Evolutionary conservation across 2,329 filamentous ascomycete species (phyloP).

Genomic region (Colletotrichum spaethianum): DNA sequence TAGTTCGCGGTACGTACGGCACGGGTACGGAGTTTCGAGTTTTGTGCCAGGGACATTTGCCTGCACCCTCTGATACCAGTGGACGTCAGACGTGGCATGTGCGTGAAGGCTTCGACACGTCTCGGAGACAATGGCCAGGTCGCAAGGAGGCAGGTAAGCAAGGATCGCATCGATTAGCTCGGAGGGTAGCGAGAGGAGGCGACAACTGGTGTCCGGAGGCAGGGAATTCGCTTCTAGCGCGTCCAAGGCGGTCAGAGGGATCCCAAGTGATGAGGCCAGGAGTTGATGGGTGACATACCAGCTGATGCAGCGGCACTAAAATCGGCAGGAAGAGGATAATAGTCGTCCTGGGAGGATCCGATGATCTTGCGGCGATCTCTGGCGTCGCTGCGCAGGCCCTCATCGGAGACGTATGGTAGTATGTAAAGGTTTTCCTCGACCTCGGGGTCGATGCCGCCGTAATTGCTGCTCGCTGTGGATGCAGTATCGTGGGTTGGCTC

Average conservation of each 20-base stretch:
- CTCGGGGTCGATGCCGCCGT: slow-evolving; percentile 54
- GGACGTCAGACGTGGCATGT: slow-evolving; percentile 74
- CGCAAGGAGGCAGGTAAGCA: slow-evolving; percentile 72
- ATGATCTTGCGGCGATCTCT: slow-evolving; percentile 40
- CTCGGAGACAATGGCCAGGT: slow-evolving; percentile 72
- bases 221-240: slow-evolving; percentile 15
- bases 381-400: slow-evolving; percentile 43
- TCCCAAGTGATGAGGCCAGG: background rate
- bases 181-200: slow-evolving; percentile 73
- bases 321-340: slow-evolving; percentile 34
- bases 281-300: slow-evolving; percentile 5
- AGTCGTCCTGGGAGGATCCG: slow-evolving; percentile 31
- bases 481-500: slow-evolving; percentile 10
- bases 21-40: slow-evolving; percentile 71
- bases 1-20: slow-evolving; percentile 76
- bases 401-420: slow-evolving; percentile 47
- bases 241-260: background rate
- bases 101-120: slow-evolving; percentile 74
- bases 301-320: background rate
- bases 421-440: slow-evolving; percentile 52
- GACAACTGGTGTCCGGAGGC: slow-evolving; percentile 32
- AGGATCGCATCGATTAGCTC: slow-evolving; percentile 85
- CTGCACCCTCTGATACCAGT: slow-evolving; percentile 82
- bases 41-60: slow-evolving; percentile 71
- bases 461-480: slow-evolving; percentile 42